Evolutionary conservation across 176 grass and related monocot species (phyloP), one percentile per base, ranked within the genome.

Genomic region (Triticum dicoccoides): DNA sequence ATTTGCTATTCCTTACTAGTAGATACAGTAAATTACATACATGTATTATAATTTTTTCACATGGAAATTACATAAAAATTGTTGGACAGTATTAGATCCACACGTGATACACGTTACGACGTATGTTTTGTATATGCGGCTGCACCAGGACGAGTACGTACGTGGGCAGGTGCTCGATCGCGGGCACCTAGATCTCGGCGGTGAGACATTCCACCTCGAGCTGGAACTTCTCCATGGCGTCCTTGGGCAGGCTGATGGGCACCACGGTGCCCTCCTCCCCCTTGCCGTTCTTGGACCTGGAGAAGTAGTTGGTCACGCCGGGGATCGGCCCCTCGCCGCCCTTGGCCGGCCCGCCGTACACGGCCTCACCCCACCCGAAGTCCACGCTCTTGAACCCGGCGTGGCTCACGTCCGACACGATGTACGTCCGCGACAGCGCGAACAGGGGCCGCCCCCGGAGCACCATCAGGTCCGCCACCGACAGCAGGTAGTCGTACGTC

Each of bases 151-250:
- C 35, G 35, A 6, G 35, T 37, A 37, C 35, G 35, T 6, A 37
- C 35, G 35, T 37, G 5, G 35, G 35, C 35, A 37, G 35, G 35
- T 37, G 35, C 5, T 37, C 35, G 35, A 6, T 37, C 35, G 35
- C 35, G 35, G 5, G 35, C 35, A 37, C 35, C 61, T 81, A 89
- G n/a, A 77, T 34, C 18, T 54, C 49, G 3, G 52, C n/a, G 13
- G 67, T 79, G 45, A 85, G 89, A 4, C 21, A 74, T 58, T 87
- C 8, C 2, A 92, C 59, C 78, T 97, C 88, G 38, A 85, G 69
- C 56, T 77, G 69, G 87, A 97, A 97, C 86, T 66, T 92, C 5
- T 86, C 86, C 92, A 94, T 94, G 76, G 81, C 84, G 23, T 80
- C 78, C 81, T 63, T 80, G 56, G 95, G 95, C 21, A 97, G 42